These are phyloP conservation scores for Fusarium foetens DNA, from an alignment of 2,329 filamentous ascomycete genomes.

Conservation along the genomic window DNA sequence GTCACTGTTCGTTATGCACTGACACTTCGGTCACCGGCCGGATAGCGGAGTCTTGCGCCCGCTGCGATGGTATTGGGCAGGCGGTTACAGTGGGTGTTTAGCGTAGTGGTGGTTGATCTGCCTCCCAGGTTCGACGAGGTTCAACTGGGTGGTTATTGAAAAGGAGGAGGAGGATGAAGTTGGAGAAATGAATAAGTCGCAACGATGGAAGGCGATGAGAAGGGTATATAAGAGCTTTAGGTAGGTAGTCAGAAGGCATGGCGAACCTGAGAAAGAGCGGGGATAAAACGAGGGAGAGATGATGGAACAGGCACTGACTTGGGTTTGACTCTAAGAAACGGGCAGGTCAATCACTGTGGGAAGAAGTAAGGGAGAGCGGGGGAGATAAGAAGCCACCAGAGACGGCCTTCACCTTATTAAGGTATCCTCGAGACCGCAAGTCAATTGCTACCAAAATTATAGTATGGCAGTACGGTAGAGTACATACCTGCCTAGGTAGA, in stretches of 20 bases:
- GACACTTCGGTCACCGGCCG: conserved; percentile 37
- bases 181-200: neutral
- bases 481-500: neutral
- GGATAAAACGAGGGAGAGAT: neutral
- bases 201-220: neutral
- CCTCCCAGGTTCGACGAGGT: conserved; percentile 6
- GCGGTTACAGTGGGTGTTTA: conserved; percentile 23
- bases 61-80: conserved; percentile 30
- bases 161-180: neutral
- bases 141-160: neutral
- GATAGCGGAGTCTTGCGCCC: conserved; percentile 37
- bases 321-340: conserved; percentile 5
- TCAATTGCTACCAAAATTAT: conserved; percentile 15
- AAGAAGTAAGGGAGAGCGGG: conserved; percentile 25
- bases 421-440: conserved; percentile 2
- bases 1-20: conserved; percentile 17
- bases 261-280: conserved; percentile 8
- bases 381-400: conserved; percentile 36
- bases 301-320: conserved; percentile 2
- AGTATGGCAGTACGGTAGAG: neutral
- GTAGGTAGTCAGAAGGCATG: neutral
- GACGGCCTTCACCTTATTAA: neutral
- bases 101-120: conserved; percentile 16
- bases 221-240: neutral
- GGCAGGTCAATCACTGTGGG: conserved; percentile 13